These are phyloP conservation scores for Geosmithia putterillii DNA, from an alignment of 2,329 filamentous ascomycete genomes.

Conservation along the genomic window DNA sequence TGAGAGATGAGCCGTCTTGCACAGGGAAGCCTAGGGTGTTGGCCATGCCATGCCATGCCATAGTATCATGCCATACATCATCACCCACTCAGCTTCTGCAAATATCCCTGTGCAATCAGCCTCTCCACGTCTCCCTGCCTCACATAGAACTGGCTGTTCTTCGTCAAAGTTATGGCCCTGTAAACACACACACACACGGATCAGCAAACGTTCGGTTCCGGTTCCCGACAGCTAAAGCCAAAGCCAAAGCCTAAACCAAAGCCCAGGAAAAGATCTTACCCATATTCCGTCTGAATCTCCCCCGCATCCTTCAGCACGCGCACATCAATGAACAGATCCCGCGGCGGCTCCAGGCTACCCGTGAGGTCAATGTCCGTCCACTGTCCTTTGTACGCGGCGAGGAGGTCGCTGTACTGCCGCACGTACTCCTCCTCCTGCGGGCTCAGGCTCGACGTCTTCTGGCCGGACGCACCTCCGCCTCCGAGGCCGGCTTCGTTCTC, in stretches of 20 bases:
- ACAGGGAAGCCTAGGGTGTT: too few relatives aligned
- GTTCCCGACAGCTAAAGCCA: neutral
- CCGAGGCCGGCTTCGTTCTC: slow-evolving; percentile 26
- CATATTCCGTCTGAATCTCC: slow-evolving; percentile 98
- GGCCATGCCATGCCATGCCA: too few relatives aligned
- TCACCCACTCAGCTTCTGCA: slow-evolving; percentile 63
- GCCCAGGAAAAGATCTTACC: slow-evolving; percentile 44
- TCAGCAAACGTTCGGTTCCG: neutral
- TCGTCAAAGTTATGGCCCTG: slow-evolving; percentile 89
- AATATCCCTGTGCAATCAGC: slow-evolving; percentile 84
- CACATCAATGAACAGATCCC: slow-evolving; percentile 93
- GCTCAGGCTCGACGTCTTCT: slow-evolving; percentile 64
- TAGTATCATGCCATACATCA: neutral
- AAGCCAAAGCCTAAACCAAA: neutral
- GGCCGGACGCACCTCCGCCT: slow-evolving; percentile 31
- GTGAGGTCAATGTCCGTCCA: slow-evolving; percentile 98
- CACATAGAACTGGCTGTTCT: slow-evolving; percentile 97
- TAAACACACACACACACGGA: slow-evolving; percentile 9
- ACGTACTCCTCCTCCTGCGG: slow-evolving; percentile 97
- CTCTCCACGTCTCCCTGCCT: slow-evolving; percentile 91
- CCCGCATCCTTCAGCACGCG: slow-evolving; percentile 91
- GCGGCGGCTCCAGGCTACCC: slow-evolving; percentile 85
- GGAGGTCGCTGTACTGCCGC: slow-evolving; percentile 76
- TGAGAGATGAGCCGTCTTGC: too few relatives aligned
- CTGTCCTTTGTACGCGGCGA: slow-evolving; percentile 94